Evolutionary conservation across 495 filamentous ascomycete species (phyloP).

Genomic region (Sordaria brevicollis): DNA sequence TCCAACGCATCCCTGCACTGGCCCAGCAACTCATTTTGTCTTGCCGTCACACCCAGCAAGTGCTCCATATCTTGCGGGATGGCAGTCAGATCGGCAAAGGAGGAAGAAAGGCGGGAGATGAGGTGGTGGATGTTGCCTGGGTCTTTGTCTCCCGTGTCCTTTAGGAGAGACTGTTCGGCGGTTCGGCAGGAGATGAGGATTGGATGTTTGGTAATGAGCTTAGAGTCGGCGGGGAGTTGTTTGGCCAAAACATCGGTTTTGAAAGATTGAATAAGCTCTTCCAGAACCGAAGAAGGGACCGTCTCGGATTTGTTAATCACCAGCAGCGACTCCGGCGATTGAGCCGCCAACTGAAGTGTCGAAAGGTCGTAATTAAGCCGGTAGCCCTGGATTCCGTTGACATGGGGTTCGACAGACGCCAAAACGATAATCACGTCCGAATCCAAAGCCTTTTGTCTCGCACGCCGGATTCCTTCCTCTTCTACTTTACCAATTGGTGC

Average conservation of each 20-base stretch:
- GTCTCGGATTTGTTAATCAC: constrained; percentile 78
- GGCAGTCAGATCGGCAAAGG: constrained; percentile 66
- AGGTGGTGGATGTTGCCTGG: constrained; percentile 61
- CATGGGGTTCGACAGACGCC: constrained; percentile 49
- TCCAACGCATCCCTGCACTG: constrained; percentile 59
- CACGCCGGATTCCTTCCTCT: constrained; percentile 80
- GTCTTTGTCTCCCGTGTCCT: constrained; percentile 29
- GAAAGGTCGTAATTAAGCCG: constrained; percentile 37
- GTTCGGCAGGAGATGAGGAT: constrained; percentile 59
- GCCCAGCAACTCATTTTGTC: constrained; percentile 72
- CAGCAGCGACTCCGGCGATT: constrained; percentile 53
- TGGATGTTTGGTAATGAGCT: neutral
- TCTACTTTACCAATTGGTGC: constrained; percentile 62
- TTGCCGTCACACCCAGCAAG: constrained; percentile 79
- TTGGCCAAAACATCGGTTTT: constrained; percentile 17
- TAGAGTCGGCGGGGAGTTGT: neutral
- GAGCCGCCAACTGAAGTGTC: constrained; percentile 35
- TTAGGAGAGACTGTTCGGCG: constrained; percentile 9
- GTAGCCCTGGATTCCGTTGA: constrained; percentile 14
- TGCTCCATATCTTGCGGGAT: constrained; percentile 54
- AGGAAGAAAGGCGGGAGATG: constrained; percentile 50
- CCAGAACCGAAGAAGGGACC: constrained; percentile 23
- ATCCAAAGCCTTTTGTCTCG: constrained; percentile 65
- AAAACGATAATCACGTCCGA: constrained; percentile 84
- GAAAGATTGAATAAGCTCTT: constrained; percentile 21